A percentile compares a stretch with the other conserved stretches of the same genome.
Conservation (phyloP, 2,329 filamentous ascomycete species). For the Plectosphaerella sp. region DNA sequence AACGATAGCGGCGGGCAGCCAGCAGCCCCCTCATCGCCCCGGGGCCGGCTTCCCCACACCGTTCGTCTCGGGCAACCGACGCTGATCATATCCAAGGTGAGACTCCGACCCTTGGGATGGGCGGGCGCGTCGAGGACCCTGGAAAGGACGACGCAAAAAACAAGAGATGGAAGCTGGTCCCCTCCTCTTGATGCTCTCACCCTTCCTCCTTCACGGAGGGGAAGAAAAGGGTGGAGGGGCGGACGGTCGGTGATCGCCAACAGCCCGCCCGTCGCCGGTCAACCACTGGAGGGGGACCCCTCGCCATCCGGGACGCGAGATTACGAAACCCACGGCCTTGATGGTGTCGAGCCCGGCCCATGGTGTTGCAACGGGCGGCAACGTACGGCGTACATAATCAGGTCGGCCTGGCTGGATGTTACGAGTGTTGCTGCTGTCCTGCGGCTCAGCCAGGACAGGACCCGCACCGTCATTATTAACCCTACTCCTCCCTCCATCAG, state of each 20-base stretch:
- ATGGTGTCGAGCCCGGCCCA: not conserved
- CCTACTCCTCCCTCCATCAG: not conserved
- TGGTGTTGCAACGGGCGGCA: not conserved
- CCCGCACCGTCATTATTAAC: not conserved
- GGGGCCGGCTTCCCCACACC: not conserved
- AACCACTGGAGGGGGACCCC: not conserved
- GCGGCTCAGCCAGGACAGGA: not conserved
- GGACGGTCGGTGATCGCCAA: not conserved
- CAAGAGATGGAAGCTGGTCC: not conserved
- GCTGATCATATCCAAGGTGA: not conserved
- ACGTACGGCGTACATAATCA: not conserved
- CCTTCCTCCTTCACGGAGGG: not conserved
- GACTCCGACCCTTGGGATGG: not conserved
- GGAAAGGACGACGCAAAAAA: not conserved
- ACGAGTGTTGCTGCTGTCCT: not conserved
- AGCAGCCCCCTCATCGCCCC: not conserved
- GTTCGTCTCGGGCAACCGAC: not conserved
- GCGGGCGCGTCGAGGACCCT: not conserved
- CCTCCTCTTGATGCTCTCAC: not conserved
- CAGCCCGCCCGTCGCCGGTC: not conserved
- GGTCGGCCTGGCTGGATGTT: not conserved
- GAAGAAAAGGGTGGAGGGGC: not conserved
- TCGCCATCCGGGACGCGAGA: not conserved
- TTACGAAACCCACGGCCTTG: not conserved
- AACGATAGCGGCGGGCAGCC: not conserved